Conservation (phyloP, 1,284 basidiomycete genomes). For the Fomitopsis palustris region DNA sequence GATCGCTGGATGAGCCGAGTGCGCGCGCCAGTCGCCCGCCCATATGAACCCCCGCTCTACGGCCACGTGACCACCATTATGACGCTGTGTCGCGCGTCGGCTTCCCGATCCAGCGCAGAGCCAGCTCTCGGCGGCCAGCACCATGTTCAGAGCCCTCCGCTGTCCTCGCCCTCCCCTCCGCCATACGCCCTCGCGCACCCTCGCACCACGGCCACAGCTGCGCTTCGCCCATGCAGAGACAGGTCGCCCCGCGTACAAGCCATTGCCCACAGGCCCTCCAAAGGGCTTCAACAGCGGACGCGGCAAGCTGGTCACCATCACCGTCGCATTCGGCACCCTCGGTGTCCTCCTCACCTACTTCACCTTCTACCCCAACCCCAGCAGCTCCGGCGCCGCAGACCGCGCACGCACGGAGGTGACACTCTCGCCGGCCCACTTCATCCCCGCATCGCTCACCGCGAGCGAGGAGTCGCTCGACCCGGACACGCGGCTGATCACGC, state of each 20-base stretch:
- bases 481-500: constrained; percentile 45
- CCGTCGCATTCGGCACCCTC: constrained; percentile 3
- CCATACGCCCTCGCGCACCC: background rate
- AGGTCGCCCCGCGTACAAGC: background rate
- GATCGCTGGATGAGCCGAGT: background rate
- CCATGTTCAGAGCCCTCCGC: constrained; percentile 3
- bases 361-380: constrained; percentile 24
- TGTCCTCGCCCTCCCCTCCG: background rate
- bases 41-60: background rate
- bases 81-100: background rate
- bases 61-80: background rate
- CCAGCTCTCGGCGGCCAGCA: constrained; percentile 20
- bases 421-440: constrained; percentile 56
- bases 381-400: no score
- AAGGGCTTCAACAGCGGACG: background rate
- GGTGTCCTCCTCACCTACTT: constrained; percentile 42
- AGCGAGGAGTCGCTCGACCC: constrained; percentile 44
- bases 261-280: background rate
- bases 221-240: background rate
- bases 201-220: background rate
- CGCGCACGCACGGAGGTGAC: constrained; percentile 9
- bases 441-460: constrained; percentile 53
- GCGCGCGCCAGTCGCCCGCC: constrained; percentile 4
- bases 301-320: background rate
- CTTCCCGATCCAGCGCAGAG: constrained; percentile 5